A percentile compares a stretch with the other conserved stretches of the same genome.
These are phyloP conservation scores for Hypocreales sp. DNA, from an alignment of 2,329 filamentous ascomycete genomes.

Conservation along the genomic window DNA sequence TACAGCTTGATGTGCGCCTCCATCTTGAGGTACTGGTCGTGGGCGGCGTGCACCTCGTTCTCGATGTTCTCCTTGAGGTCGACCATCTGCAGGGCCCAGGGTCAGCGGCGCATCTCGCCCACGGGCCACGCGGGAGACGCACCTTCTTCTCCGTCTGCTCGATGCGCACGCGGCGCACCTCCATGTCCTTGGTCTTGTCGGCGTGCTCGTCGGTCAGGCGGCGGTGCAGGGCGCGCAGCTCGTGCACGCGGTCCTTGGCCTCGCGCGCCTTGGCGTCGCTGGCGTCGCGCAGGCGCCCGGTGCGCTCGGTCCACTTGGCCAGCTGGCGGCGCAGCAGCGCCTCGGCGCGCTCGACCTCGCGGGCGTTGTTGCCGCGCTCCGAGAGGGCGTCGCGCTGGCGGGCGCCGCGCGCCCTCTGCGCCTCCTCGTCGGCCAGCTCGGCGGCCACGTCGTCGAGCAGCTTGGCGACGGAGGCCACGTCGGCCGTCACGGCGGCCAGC, in stretches of 20 bases:
- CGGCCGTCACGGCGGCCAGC: slow-evolving; percentile 67
- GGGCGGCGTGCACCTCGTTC: slow-evolving; percentile 75
- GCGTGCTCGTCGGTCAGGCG: slow-evolving; percentile 70
- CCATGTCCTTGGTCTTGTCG: slow-evolving; percentile 83
- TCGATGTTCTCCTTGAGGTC: slow-evolving; percentile 97
- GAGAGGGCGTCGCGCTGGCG: slow-evolving; percentile 76
- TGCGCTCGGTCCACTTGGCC: slow-evolving; percentile 72
- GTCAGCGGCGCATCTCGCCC: too few species aligned
- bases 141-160: slow-evolving; percentile 99
- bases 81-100: slow-evolving; percentile 63
- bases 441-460: slow-evolving; percentile 72
- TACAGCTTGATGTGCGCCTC: slow-evolving; percentile 95
- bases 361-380: slow-evolving; percentile 75
- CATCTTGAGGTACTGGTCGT: slow-evolving; percentile 95
- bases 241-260: slow-evolving; percentile 81
- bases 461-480: slow-evolving; percentile 79
- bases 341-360: slow-evolving; percentile 83
- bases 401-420: slow-evolving; percentile 66
- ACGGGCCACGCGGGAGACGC: slow-evolving; percentile 6
- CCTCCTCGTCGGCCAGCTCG: slow-evolving; percentile 84
- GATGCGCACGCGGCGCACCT: slow-evolving; percentile 79
- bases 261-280: slow-evolving; percentile 67
- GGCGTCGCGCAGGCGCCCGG: slow-evolving; percentile 66
- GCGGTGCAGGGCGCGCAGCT: slow-evolving; percentile 64
- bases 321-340: slow-evolving; percentile 71